Evolutionary conservation across 768 basidiomycete genomes (phyloP).

Genomic region (Mycena galopus): DNA sequence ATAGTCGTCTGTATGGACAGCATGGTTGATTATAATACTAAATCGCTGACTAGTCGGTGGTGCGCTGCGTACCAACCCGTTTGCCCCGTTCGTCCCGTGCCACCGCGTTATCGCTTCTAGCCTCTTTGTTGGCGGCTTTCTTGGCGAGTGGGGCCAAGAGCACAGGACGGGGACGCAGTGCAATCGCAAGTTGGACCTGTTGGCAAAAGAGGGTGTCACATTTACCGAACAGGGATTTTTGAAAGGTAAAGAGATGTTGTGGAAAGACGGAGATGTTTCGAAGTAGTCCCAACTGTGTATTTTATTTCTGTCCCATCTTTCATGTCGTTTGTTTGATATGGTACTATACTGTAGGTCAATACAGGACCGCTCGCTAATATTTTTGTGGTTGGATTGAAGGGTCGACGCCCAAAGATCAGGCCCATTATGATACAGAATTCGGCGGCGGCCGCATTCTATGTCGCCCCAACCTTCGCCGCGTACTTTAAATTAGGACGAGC

Average conservation of each 20-base stretch:
- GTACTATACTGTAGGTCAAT: too few relatives aligned
- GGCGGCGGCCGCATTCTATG: too few relatives aligned
- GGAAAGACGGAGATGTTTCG: slow-evolving; percentile 6
- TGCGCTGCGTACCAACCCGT: slow-evolving; percentile 75
- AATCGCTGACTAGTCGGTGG: slow-evolving; percentile 66
- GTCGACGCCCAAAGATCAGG: too few relatives aligned
- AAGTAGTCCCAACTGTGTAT: not conserved
- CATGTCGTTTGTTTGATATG: too few relatives aligned
- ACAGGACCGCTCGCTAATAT: too few relatives aligned
- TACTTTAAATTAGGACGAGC: too few relatives aligned
- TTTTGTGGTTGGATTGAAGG: too few relatives aligned
- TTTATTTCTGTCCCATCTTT: not conserved
- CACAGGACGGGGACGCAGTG: slow-evolving; percentile 52
- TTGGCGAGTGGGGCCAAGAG: slow-evolving; percentile 70
- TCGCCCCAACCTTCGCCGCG: too few relatives aligned
- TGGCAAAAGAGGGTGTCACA: slow-evolving; percentile 65
- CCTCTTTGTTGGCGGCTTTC: slow-evolving; percentile 72
- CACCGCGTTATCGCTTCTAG: slow-evolving; percentile 77
- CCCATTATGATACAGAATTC: too few relatives aligned
- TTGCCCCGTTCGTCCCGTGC: slow-evolving; percentile 76
- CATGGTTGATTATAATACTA: not conserved
- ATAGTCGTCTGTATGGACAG: not conserved
- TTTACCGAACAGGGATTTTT: slow-evolving; percentile 63
- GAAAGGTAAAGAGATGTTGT: slow-evolving; percentile 30
- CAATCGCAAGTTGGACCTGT: slow-evolving; percentile 58